These are phyloP conservation scores for Dothideomycetidae sp. DNA, from an alignment of 2,329 filamentous ascomycete genomes.

Conservation along the genomic window DNA sequence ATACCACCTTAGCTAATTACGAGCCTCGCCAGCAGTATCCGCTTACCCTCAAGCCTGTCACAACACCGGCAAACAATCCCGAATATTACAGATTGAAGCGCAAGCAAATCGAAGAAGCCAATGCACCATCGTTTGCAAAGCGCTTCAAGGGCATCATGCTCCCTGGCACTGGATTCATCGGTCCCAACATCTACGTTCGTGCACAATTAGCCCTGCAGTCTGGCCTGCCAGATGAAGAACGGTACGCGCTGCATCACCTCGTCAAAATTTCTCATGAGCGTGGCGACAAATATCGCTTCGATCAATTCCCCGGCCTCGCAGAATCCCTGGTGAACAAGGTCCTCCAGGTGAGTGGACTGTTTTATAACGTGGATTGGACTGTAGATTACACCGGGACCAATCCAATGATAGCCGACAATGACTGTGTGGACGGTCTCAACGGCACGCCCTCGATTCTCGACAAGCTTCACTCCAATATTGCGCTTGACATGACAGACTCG, in stretches of 20 bases:
- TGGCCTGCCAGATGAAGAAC: conserved; percentile 63
- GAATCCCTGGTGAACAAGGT: conserved; percentile 80
- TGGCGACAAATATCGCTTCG: conserved; percentile 90
- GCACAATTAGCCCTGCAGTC: conserved; percentile 75
- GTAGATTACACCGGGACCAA: conserved; percentile 47
- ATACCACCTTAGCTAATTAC: conserved; percentile 49
- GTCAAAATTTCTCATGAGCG: conserved; percentile 92
- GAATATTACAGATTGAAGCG: conserved; percentile 48
- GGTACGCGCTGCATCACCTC: conserved; percentile 84
- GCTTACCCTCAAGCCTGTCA: conserved; percentile 56
- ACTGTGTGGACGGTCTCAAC: conserved; percentile 46
- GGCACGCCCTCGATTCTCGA: conserved; percentile 61
- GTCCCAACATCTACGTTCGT: conserved; percentile 81
- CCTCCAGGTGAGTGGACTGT: conserved; percentile 61
- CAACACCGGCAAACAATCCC: conserved; percentile 61
- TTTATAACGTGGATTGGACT: conserved; percentile 71
- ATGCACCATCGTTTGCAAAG: conserved; percentile 31
- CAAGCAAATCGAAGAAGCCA: conserved; percentile 30
- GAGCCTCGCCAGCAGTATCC: conserved; percentile 51
- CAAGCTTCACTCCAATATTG: conserved; percentile 49
- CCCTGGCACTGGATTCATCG: conserved; percentile 48
- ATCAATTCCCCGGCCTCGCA: conserved; percentile 75
- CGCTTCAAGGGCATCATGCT: conserved; percentile 41
- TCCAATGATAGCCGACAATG: conserved; percentile 37
- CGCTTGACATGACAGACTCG: conserved; percentile 47